Base-by-base conservation (phyloP, 371 early-diverging fungal species). In the Circinella umbellata region DNA sequence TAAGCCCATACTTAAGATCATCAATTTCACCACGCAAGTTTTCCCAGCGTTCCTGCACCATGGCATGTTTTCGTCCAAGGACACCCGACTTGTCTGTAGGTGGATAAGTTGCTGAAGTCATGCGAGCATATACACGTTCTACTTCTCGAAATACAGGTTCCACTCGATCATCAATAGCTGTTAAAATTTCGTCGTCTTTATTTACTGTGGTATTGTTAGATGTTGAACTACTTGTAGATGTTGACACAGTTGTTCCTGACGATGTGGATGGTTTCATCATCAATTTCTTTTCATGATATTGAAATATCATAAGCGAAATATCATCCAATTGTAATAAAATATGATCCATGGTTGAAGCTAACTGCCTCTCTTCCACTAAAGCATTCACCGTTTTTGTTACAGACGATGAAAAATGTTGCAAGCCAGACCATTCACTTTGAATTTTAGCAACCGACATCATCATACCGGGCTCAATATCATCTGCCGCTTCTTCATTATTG, bases 1-100 rank as follows among this genome's bases (percentile, higher is more conserved):
- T 88, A 4, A 87, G 70, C 27, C 86, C 89, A 18, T 83, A 72
- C 63, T 86, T 89, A 36, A 86, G 74, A 34, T 84, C 87, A 39
- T 83, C 84, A 17, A 83, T 83, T 48, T 83, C 84, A 1, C 76
- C 14, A 10, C 84, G 72, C 49, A 83, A 55, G 34, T 49, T 70
- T 38, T 86, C 85, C 88, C 88, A 89, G 3, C 79, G 71, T 27
- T 80, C 81, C 69, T 72, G 73, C 14, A 76, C 80, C 65, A 75
- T 70, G 13, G 67, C 76, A 73, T 73, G 75, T 61, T 79, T 85
- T 65, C 75, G 76, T 47, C 63, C 67, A 61, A 86, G 75, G 46
- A 67, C 73, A 18, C 78, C 87, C 42, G 67, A 76, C 64, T 47
- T 67, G 67, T 79, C 83, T 64, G 66, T 74, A 11, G 73, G 82